These are phyloP conservation scores for Magnolia sinica DNA, from an alignment of 164 flowering plant genomes.

Conservation along the genomic window DNA sequence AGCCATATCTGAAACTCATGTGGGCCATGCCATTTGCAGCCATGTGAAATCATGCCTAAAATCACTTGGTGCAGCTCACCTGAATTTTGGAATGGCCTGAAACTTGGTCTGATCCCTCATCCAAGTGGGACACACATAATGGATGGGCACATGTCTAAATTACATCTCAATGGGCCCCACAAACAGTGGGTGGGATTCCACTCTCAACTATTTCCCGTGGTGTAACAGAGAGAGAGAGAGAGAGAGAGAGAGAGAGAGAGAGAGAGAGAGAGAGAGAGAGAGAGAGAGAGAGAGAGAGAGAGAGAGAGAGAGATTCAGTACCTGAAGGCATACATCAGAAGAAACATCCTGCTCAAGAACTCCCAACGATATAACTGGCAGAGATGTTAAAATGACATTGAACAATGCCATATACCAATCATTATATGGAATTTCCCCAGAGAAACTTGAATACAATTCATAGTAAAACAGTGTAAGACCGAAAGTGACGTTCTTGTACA, in stretches of 20 bases:
- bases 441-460: conserved; percentile 43
- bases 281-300: conserved; percentile 3
- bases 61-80: too few species aligned
- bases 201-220: too few species aligned
- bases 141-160: too few species aligned
- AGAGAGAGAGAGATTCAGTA: conserved; percentile 14
- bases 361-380: conserved; percentile 62
- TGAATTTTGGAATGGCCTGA: too few species aligned
- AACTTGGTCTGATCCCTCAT: too few species aligned
- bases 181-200: too few species aligned
- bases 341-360: conserved; percentile 70
- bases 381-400: conserved; percentile 55
- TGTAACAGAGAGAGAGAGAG: conserved; percentile 1
- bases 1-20: too few species aligned
- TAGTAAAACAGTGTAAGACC: conserved; percentile 66
- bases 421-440: conserved; percentile 46
- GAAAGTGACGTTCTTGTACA: conserved; percentile 59
- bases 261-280: conserved; percentile 4
- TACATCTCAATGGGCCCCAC: too few species aligned
- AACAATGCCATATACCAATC: conserved; percentile 62
- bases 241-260: conserved; percentile 4
- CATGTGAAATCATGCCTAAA: too few species aligned
- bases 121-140: too few species aligned
- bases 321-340: conserved; percentile 58
- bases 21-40: too few species aligned